Conservation (phyloP, 2,329 filamentous ascomycete species). For the Venturia nashicola region DNA sequence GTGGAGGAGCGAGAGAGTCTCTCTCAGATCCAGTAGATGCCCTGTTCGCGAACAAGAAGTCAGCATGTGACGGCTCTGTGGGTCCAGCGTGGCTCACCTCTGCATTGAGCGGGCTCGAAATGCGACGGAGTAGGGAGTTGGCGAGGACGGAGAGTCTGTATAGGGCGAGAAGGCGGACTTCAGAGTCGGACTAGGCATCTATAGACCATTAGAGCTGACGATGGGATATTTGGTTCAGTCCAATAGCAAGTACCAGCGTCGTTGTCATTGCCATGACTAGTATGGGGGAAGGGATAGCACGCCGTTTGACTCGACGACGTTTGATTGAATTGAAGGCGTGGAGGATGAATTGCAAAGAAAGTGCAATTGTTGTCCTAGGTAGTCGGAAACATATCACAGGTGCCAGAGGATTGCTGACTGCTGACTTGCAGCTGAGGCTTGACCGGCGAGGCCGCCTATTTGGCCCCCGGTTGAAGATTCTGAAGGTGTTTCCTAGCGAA, state of each 20-base stretch:
- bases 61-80: conserved; percentile 13
- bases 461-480: neutral
- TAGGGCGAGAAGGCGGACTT: conserved; percentile 38
- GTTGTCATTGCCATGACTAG: conserved; percentile 9
- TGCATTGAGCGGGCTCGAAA: conserved; percentile 21
- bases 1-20: conserved; percentile 35
- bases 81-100: conserved; percentile 22
- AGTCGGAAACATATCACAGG: neutral
- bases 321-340: neutral
- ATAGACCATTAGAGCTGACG: neutral
- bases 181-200: conserved; percentile 16
- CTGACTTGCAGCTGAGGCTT: neutral
- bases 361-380: neutral
- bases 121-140: conserved; percentile 29
- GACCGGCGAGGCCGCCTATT: conserved; percentile 4
- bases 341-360: neutral
- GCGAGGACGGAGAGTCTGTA: conserved; percentile 38
- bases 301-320: neutral
- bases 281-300: neutral
- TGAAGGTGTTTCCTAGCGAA: neutral
- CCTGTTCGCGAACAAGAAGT: conserved; percentile 15
- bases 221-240: neutral
- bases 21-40: conserved; percentile 32
- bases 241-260: conserved; percentile 8
- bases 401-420: neutral